A percentile compares a stretch with the other conserved stretches of the same genome.
phyloP scores from a whole-genome alignment of 441 rosid species.

The Isatis lusitanica region DNA sequence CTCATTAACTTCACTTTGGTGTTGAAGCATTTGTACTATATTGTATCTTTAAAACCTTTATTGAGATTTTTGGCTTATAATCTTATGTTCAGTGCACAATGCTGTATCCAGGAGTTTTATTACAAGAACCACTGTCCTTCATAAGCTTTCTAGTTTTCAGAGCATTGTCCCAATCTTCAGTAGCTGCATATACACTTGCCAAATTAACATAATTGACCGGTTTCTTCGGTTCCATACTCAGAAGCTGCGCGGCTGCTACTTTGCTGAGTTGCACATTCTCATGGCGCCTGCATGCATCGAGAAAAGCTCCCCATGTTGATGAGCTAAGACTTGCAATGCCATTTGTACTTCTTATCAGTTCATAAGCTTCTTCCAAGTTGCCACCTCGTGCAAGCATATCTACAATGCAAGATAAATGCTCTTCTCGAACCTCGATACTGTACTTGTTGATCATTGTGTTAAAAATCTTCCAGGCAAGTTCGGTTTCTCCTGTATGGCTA shows the following conservation, averaged over 20 bases:
- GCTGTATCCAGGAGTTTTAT: slow-evolving; percentile 61
- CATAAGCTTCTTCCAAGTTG: slow-evolving; percentile 58
- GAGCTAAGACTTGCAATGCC: slow-evolving; percentile 41
- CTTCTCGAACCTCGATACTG: slow-evolving; percentile 46
- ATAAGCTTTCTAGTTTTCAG: slow-evolving; percentile 47
- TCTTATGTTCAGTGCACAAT: slow-evolving; percentile 39
- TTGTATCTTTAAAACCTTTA: background rate
- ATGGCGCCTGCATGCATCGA: slow-evolving; percentile 66
- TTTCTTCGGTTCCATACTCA: slow-evolving; percentile 55
- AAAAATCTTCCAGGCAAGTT: slow-evolving; percentile 61
- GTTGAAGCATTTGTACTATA: background rate
- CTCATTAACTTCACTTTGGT: slow-evolving; percentile 2
- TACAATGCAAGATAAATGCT: slow-evolving; percentile 70
- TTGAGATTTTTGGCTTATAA: background rate
- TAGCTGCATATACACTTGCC: slow-evolving; percentile 58
- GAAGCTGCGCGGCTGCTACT: slow-evolving; percentile 54
- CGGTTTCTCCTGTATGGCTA: slow-evolving; percentile 65
- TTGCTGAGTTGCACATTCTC: slow-evolving; percentile 51
- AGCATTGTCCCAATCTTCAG: slow-evolving; percentile 65
- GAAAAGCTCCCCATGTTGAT: slow-evolving; percentile 73
- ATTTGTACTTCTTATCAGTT: slow-evolving; percentile 48
- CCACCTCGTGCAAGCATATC: slow-evolving; percentile 75
- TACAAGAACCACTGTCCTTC: slow-evolving; percentile 48
- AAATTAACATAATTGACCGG: slow-evolving; percentile 60
- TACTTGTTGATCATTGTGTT: slow-evolving; percentile 56